Base-by-base conservation (phyloP, 2,329 filamentous ascomycete genomes). In the Nothophoma quercina region DNA sequence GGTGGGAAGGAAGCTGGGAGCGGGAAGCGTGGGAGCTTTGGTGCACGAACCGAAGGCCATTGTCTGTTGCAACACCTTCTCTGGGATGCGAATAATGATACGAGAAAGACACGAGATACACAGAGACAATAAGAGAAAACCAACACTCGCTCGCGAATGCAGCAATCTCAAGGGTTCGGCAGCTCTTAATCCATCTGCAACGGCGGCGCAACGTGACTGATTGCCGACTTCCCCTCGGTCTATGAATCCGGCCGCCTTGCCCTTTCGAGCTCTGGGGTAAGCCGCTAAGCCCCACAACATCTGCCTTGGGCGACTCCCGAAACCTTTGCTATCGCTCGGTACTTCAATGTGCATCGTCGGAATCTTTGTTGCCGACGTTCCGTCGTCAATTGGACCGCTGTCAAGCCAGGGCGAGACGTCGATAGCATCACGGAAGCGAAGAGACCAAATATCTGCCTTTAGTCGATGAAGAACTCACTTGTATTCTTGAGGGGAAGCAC, bases 161-260 rank as follows among this genome's bases (percentile, higher is more conserved):
- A 26, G 22, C 19, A 30, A 21, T 1, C 18, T 25, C 5, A 15
- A n/a, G 39, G 19, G 16, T 33, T 26, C 44, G 9, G 25, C 41
- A 42, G 43, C 46, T 42, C 47, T 49, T 43, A 45, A 54, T 56
- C 48, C 15, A 55, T 38, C 54, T 38, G 48, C 56, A 49, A 57
- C 63, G 45, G 40, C 55, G 43, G 39, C 53, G 40, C 62, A 66
- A 58, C 51, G 62, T 67, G 63, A 67, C 63, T 49, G 59, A 64
- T 67, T 67, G 57, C 63, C 63, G 63, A 60, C 59, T 29, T 51
- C 47, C 57, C 62, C 62, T 65, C 62, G 63, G 63, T 40, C 51
- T 51, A 51, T 26, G 13, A 23, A 30, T 23, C 35, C 44, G 28
- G 40, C 45, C 59, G 44, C 60, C 28, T 42, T 46, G 12, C 59